Evolutionary conservation across 2,329 filamentous ascomycete genomes (phyloP).

Genomic region (Seiridium cupressi): DNA sequence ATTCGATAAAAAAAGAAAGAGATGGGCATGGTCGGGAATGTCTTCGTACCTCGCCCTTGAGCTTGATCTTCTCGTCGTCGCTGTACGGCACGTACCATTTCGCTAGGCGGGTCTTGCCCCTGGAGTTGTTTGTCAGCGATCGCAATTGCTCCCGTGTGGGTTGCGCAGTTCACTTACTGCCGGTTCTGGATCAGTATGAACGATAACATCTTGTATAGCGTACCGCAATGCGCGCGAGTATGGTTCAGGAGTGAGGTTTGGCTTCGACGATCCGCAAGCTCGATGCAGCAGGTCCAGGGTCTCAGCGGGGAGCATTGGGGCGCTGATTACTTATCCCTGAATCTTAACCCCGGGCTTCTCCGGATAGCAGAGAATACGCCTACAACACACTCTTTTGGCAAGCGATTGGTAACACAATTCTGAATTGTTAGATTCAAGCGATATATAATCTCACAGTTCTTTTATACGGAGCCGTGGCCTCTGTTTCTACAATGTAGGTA

Average conservation of each 20-base stretch:
- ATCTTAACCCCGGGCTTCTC: too few species aligned
- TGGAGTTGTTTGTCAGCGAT: slow-evolving; percentile 34
- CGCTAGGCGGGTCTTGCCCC: slow-evolving; percentile 95
- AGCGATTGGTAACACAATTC: too few species aligned
- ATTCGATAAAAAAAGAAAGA: too few species aligned
- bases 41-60: slow-evolving; percentile 83
- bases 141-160: neutral
- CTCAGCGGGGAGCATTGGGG: too few species aligned
- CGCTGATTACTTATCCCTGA: too few species aligned
- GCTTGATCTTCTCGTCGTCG: slow-evolving; percentile 98
- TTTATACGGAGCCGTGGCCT: too few species aligned
- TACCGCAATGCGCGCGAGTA: neutral
- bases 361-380: too few species aligned
- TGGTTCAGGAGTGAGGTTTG: neutral
- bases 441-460: too few species aligned
- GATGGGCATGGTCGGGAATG: slow-evolving; percentile 1
- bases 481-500: neutral
- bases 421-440: too few species aligned
- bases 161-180: slow-evolving; percentile 27
- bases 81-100: slow-evolving; percentile 99
- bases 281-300: too few species aligned
- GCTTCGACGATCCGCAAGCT: too few species aligned
- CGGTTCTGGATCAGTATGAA: slow-evolving; percentile 43
- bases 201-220: slow-evolving; percentile 31
- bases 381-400: too few species aligned